phyloP scores from a whole-genome alignment of 306 rosid species.

The Lithocarpus polystachyus region DNA sequence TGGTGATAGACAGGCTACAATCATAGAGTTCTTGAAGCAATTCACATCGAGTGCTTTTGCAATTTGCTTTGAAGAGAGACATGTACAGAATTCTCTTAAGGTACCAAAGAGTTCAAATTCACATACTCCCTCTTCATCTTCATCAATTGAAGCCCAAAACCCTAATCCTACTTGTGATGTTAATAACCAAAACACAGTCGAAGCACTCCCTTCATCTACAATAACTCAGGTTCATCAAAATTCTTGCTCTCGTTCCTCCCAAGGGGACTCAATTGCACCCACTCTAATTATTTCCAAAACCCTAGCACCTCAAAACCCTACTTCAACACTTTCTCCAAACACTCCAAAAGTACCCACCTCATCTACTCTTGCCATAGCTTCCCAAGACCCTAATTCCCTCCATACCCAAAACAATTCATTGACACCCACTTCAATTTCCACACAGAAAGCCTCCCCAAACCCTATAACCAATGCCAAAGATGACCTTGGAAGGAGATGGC shows the following conservation, averaged over 20 bases:
- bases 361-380: slow-evolving; percentile 11
- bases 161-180: slow-evolving; percentile 25
- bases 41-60: slow-evolving; percentile 25
- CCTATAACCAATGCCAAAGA: slow-evolving; percentile 29
- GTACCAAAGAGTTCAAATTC: slow-evolving; percentile 12
- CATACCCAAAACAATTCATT: slow-evolving; percentile 10
- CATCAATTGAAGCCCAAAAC: slow-evolving; percentile 20
- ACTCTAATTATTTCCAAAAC: not conserved
- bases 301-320: slow-evolving; percentile 45
- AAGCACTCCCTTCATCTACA: slow-evolving; percentile 21
- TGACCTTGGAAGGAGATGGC: slow-evolving; percentile 80
- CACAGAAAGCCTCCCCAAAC: slow-evolving; percentile 5
- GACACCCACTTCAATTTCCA: not conserved
- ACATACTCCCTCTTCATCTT: not conserved
- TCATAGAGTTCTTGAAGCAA: slow-evolving; percentile 63
- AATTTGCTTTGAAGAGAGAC: not conserved
- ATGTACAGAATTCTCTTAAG: not conserved
- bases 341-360: slow-evolving; percentile 25
- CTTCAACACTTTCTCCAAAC: slow-evolving; percentile 21
- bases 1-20: slow-evolving; percentile 57
- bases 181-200: not conserved
- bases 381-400: slow-evolving; percentile 32
- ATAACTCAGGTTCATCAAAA: slow-evolving; percentile 20
- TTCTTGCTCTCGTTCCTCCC: not conserved
- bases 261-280: not conserved